Base-by-base conservation (phyloP, 108 stramenopile genomes). In the Cyclostephanos tholiformis region DNA sequence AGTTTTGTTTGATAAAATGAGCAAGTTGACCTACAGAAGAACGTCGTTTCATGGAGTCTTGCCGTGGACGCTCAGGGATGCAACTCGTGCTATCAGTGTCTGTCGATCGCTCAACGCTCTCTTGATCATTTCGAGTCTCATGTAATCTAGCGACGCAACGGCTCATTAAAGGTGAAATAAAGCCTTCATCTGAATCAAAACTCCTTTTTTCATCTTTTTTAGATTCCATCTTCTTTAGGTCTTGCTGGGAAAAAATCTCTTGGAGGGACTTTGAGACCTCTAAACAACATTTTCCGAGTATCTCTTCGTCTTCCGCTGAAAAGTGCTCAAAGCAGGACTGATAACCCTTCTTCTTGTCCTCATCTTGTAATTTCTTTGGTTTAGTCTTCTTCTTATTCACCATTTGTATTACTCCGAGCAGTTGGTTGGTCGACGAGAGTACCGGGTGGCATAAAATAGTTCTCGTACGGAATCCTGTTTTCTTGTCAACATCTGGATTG, bases 391-490 rank as follows among this genome's bases (percentile, higher is more conserved):
- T 67, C 75, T 87, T 87, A 57, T 87, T 87, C 43, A 87, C 82
- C 79, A 87, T 80, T 57, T 87, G 87, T 46, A 84, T 81, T 0
- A 87, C 87, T 38, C 84, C 87, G 36, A 87, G 82, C 25, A 87
- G 44, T 30, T 63, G 56, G 38, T 80, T 80, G n/a, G 66, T 63
- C 16, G 67, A 69, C 14, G 77, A 74, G 16, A 82, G n/a, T 8
- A 85, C 78, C 25, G 85, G 85, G 63, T 76, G 62, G 51, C 85
- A 85, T 30, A 83, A 60, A 25, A 85, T 85, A 2, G 74, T 82
- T 67, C 82, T 76, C 17, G 81, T 82, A 36, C 79, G 60, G 49
- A 85, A 85, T 2, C 80, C 80, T 17, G 82, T 85, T 22, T 69
- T 50, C 69, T 65, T 80, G 36, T 85, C 85, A 59, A 85, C 83